Evolutionary conservation across 495 filamentous ascomycete genomes (phyloP).

Genomic region (Jackrogersella multiformis): DNA sequence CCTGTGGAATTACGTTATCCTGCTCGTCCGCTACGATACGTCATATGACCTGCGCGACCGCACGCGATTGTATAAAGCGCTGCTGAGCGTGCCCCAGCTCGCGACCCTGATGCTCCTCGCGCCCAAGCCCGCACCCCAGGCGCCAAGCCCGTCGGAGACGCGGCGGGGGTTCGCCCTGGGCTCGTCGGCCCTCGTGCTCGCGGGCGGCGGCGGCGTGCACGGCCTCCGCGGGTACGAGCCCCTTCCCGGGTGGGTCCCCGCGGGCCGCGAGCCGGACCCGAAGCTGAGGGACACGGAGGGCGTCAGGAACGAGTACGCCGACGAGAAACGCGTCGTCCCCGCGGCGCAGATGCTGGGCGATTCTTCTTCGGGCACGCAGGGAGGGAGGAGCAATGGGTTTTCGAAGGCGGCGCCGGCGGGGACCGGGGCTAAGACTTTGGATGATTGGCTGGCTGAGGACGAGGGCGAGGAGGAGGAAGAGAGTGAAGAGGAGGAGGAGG

Average conservation of each 20-base stretch:
- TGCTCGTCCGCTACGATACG: slow-evolving; percentile 88
- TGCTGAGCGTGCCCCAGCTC: slow-evolving; percentile 83
- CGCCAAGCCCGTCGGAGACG: slow-evolving; percentile 82
- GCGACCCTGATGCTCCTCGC: slow-evolving; percentile 90
- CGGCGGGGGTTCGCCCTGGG: slow-evolving; percentile 80
- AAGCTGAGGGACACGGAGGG: slow-evolving; percentile 67
- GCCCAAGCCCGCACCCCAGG: slow-evolving; percentile 90
- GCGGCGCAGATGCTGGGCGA: slow-evolving; percentile 73
- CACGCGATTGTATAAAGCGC: slow-evolving; percentile 82
- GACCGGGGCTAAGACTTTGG: slow-evolving; percentile 74
- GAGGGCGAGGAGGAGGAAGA: slow-evolving; percentile 54
- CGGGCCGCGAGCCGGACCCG: slow-evolving; percentile 80
- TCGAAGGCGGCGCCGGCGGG: slow-evolving; percentile 54
- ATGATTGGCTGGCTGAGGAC: slow-evolving; percentile 88
- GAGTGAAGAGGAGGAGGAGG: slow-evolving; percentile 28
- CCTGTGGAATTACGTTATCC: slow-evolving; percentile 84
- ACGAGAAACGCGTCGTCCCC: slow-evolving; percentile 58
- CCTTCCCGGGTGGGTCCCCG: slow-evolving; percentile 84
- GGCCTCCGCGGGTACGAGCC: slow-evolving; percentile 79
- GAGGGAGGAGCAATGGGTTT: slow-evolving; percentile 59
- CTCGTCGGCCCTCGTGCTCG: slow-evolving; percentile 84
- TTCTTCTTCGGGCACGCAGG: slow-evolving; percentile 53
- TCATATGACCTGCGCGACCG: slow-evolving; percentile 96
- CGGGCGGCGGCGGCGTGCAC: slow-evolving; percentile 73
- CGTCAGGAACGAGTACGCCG: slow-evolving; percentile 47